These are phyloP conservation scores for Hylodesmum podocarpum DNA, from an alignment of 306 rosid genomes.

Conservation along the genomic window DNA sequence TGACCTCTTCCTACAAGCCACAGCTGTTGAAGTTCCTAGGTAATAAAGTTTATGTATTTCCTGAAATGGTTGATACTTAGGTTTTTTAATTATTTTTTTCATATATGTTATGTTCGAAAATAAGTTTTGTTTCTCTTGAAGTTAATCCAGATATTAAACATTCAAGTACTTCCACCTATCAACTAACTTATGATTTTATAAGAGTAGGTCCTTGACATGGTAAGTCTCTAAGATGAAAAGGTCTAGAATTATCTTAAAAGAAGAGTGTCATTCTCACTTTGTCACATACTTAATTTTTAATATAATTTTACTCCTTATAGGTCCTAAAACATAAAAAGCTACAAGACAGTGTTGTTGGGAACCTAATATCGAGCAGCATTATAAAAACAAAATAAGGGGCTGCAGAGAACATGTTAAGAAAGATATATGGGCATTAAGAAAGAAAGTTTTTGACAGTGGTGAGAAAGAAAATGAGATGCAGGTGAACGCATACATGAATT, in stretches of 20 bases:
- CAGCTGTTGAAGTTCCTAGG: constrained; percentile 71
- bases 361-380: too few species aligned
- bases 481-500: too few species aligned
- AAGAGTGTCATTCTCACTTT: too few species aligned
- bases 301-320: too few species aligned
- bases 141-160: background rate
- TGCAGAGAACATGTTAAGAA: too few species aligned
- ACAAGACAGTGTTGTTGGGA: too few species aligned
- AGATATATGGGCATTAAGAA: too few species aligned
- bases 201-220: background rate
- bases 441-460: too few species aligned
- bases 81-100: constrained; percentile 8
- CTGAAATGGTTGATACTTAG: constrained; percentile 85
- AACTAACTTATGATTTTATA: background rate
- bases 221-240: background rate
- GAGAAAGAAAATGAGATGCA: too few species aligned
- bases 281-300: too few species aligned
- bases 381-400: too few species aligned
- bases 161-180: constrained; percentile 3
- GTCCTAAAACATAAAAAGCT: too few species aligned
- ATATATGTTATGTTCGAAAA: background rate
- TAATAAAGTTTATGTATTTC: constrained; percentile 61
- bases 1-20: constrained; percentile 84
- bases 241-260: background rate
- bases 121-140: constrained; percentile 4